Base-by-base conservation (phyloP, 768 basidiomycete genomes). In the Boletus reticuloceps region DNA sequence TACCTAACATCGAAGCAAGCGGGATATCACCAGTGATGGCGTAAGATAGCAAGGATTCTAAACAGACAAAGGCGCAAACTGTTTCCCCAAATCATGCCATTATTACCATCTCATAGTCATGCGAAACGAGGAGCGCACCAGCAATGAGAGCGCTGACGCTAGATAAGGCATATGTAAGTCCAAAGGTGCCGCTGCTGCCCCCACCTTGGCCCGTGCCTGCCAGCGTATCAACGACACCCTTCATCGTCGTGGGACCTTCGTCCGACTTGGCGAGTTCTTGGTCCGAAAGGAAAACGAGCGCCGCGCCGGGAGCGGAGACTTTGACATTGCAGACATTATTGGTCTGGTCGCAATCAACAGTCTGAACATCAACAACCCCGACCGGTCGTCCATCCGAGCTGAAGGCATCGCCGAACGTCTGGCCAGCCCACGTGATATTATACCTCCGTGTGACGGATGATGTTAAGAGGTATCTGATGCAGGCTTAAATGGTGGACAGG, bases 381-480 rank as follows among this genome's bases (percentile, higher is more conserved):
- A 74, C 73, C 27, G 84, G 78, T 43, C 84, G 80, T 1, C 90
- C 91, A 62, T 93, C 89, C 1, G 82, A 83, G 52, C 80, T 72
- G 60, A 86, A 85, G 22, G 74, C 73, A 40, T 76, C 77, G 8
- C 85, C 86, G 43, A 84, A 81, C 0, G 86, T 88, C 74, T 89
- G 91, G 6, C 83, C 83, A 4, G 86, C 90, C 89, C 90, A 92
- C 0, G 82, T 85, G 54, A 91, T 82, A 63, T 88, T 84, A 50
- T 73, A 76, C 64, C 82, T 85, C 54, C 82, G 79, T 2, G 81
- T 72, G 4, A 89, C 83, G 1, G 80, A 79, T 0, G 74, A 63
- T 0, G 88, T 85, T 0, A 63, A 55, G 27, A 88, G 74, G 22
- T 22, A 22, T 22, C 22, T 22, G 22, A 22, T 22, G 3, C 22